Evolutionary conservation across 345 rosid species (phyloP).

Genomic region (Brassica napus): Da-Ae NC_063452.1:28415001-28415500

Average conservation of each 20-base stretch:
- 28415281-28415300: slow-evolving; percentile 1
- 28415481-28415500: slow-evolving; percentile 5
- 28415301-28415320: slow-evolving; percentile 38
- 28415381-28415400: slow-evolving; percentile 36
- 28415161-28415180: slow-evolving; percentile 27
- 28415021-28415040: slow-evolving; percentile 31
- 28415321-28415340: slow-evolving; percentile 7
- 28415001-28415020: slow-evolving; percentile 23
- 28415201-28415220: slow-evolving; percentile 22
- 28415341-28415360: slow-evolving; percentile 36
- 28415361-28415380: slow-evolving; percentile 24
- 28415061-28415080: slow-evolving; percentile 18
- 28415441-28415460: slow-evolving; percentile 11
- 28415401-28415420: slow-evolving; percentile 39
- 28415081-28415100: slow-evolving; percentile 21
- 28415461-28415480: not conserved
- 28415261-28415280: not conserved
- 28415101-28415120: slow-evolving; percentile 40
- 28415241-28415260: not conserved
- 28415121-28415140: slow-evolving; percentile 31
- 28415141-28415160: slow-evolving; percentile 27
- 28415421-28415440: slow-evolving; percentile 15
- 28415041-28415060: slow-evolving; percentile 27
- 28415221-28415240: not conserved
- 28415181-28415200: slow-evolving; percentile 22